Percentiles rank a stretch among this genome's conserved stretches.
These are phyloP conservation scores for Collybiopsis luxurians DNA, from an alignment of 768 basidiomycete species.

Conservation along the genomic window DNA sequence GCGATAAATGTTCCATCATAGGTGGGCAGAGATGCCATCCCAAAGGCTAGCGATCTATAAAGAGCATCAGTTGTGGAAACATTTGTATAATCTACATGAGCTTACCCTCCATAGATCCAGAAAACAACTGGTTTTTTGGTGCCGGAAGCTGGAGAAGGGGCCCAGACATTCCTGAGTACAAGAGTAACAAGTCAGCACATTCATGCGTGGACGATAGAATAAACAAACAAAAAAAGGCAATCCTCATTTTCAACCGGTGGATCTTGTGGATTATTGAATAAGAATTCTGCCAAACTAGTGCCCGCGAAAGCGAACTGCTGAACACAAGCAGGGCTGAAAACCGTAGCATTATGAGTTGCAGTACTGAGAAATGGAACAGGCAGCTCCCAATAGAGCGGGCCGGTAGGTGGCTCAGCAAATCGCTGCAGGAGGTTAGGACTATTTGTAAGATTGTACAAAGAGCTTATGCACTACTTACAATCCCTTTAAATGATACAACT, in stretches of 20 bases:
- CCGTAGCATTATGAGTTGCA: not conserved
- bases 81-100: too few species aligned
- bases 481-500: not conserved
- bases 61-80: too few species aligned
- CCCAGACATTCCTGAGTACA: conserved; percentile 9
- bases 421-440: not conserved
- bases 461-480: not conserved
- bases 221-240: conserved; percentile 5
- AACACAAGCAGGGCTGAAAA: conserved; percentile 1
- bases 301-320: conserved; percentile 3
- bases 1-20: conserved; percentile 8
- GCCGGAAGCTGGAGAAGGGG: not conserved
- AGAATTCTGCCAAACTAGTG: not conserved
- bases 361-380: conserved; percentile 3
- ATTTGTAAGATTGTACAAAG: not conserved
- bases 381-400: not conserved
- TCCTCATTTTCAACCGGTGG: conserved; percentile 3
- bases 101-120: conserved; percentile 11
- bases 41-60: not conserved
- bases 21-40: not conserved
- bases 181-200: not conserved
- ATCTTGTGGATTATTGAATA: conserved; percentile 7
- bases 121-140: conserved; percentile 2
- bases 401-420: conserved; percentile 4
- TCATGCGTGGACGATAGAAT: not conserved